A percentile compares a stretch with the other conserved stretches of the same genome.
These are phyloP conservation scores for Aspergillus hiratsukae DNA, from an alignment of 2,329 filamentous ascomycete genomes.

Conservation along the genomic window DNA sequence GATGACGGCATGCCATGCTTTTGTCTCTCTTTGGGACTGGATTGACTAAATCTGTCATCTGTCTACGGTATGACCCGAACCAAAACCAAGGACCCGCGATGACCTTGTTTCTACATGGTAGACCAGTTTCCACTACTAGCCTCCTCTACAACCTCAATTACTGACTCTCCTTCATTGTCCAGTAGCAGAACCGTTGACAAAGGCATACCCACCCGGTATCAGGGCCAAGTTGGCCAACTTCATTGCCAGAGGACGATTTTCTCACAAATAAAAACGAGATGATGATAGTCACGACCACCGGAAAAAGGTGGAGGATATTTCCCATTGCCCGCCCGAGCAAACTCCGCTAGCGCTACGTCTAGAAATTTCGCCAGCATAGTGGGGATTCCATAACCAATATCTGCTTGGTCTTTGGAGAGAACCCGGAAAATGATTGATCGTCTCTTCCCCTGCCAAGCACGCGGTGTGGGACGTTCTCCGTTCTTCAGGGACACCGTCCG, in stretches of 20 bases:
- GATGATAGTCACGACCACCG: neutral
- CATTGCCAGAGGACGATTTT: neutral
- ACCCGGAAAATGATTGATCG: slow-evolving; percentile 11
- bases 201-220: neutral
- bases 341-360: slow-evolving; percentile 21
- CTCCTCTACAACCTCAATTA: neutral
- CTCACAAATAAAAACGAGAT: neutral
- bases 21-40: neutral
- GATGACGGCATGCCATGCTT: neutral
- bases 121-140: neutral
- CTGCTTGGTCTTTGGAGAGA: slow-evolving; percentile 3
- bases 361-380: slow-evolving; percentile 22
- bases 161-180: neutral
- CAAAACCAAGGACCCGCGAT: neutral
- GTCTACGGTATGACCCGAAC: neutral
- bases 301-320: neutral
- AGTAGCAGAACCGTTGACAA: neutral
- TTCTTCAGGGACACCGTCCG: slow-evolving; percentile 18
- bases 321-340: slow-evolving; percentile 11
- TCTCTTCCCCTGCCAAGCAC: slow-evolving; percentile 20
- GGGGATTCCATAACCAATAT: slow-evolving; percentile 1
- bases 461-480: slow-evolving; percentile 21
- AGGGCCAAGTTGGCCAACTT: neutral
- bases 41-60: neutral
- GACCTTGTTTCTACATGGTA: neutral